Base-by-base conservation (phyloP, 177 flowering plant genomes). In the Vitis hybrid region DNA sequence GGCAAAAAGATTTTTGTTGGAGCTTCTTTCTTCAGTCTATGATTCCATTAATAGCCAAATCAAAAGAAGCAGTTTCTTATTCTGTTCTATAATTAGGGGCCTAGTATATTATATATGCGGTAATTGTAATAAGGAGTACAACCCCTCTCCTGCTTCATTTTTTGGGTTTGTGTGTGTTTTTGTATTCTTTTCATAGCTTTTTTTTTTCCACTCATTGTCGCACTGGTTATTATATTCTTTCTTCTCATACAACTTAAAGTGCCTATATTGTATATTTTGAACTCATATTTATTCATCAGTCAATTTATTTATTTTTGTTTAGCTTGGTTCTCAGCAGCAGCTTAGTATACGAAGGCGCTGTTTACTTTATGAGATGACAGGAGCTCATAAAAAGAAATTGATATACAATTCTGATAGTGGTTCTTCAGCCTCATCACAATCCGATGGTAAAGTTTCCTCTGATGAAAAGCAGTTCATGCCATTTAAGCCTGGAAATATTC, bases 361-460 rank as follows among this genome's bases (percentile, higher is more conserved):
- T 67, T 73, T 82, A 55, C 64, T 66, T 50, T 82, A 77, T 76
- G 85, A 82, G 69, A 71, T 52, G 67, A 57, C 68, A 19, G 77
- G 75, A 57, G 67, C 64, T 53, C 67, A 49, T 56, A 72, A 58
- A 68, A 78, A 49, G 75, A 73, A 65, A 33, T 57, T 63, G 10
- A 13, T 26, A n/a, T 2, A 66, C 31, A 59, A 49, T 13, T 51
- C 74, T 56, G 51, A 8, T 2, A 21, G 33, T 53, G 50, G 63
- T 53, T 67, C 77, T 75, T 52, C 68, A 3, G 61, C 22, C 56
- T 15, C 57, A 59, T 45, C 48, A 11, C 72, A 68, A 65, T 56
- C 75, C 29, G 72, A 72, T 48, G 6, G 15, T 62, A 56, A 75
- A n/a, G 67, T 31, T 16, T 21, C 64, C 51, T 4, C 50, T 19